Base-by-base conservation (phyloP, 2,329 filamentous ascomycete species). In the Colletotrichum sp. region DNA sequence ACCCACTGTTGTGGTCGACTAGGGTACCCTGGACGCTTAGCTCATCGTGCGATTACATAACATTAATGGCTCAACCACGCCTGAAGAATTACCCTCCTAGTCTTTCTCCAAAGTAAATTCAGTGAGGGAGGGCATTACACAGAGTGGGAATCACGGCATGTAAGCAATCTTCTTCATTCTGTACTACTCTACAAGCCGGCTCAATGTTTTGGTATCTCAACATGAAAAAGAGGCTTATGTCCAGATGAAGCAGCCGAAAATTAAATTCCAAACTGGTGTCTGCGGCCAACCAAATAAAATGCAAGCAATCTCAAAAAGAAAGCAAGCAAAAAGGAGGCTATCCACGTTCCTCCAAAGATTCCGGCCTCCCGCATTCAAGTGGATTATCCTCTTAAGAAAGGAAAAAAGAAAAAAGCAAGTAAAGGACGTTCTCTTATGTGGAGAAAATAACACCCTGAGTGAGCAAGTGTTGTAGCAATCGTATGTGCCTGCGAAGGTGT, bases 11-110 rank as follows among this genome's bases (percentile, higher is more conserved):
- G 49, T 21, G 44, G 44, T 18, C 60, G 18, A 21, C 65, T 24
- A 30, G 64, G 59, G 64, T 59, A 15, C 70, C 74, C 59, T 65
- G 34, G 24, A 16, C 18, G 65, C 70, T 76, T 76, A 76, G 74
- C 64, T 76, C 55, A 72, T 28, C 34, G 7, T 8, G 8, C 4
- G 6, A 44, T 76, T 76, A 76, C 60, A 32, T 76, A 74, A 76
- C 15, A 24, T 24, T 26, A n/a, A 36, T 21, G 39, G 67, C 15
- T 26, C 63, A 57, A 75, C 69, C 30, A 75, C 72, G 44, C 30
- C 12, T 26, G 57, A 60, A 18, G 16, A 18, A 30, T 44, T 44
- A 60, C 55, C 28, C 28, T 18, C 55, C 24, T 60, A 15, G 55
- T 26, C 26, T 60, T 18, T 6, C 28, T 59, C 16, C 16, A 18